Evolutionary conservation across 345 rosid species (phyloP), one percentile per base, ranked within the genome.

Genomic region (Lumnitzera racemosa): DNA sequence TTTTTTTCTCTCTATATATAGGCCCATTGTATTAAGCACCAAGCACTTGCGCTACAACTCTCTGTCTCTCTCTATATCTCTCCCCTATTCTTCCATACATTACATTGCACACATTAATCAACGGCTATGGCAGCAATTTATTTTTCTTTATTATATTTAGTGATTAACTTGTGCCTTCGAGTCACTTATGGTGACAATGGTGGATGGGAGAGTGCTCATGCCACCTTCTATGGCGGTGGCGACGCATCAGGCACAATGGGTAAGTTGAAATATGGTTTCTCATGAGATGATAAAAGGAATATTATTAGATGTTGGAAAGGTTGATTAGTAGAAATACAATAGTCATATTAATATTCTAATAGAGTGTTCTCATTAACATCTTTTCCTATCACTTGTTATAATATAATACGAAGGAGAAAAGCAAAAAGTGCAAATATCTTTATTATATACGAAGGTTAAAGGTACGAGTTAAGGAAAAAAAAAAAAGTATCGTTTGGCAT

Each of bases 231-330:
- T 60, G 95, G 95, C 6, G 95, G 91, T 2, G 88, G 82, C 0
- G 95, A 87, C 41, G 95, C 95, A 25, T 78, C 91, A 31, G 89
- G 91, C 76, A 87, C 95, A 49, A 87, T 87, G 91, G 91, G 95
- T 85, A 67, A 10, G 84, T 75, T 49, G 23, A 12, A 11, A 31
- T 8, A 0, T 2, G 48, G 14, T 46, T 23, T 15, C 0, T 14
- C 51, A 2, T 2, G 23, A 43, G n/a, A 47, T 23, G 4, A 13
- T 27, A 2, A 27, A 27, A 27, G 5, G 5, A 27, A 27, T 27
- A 27, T 27, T 5, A 20, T 36, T 9, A 36, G 1, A 36, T 36
- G 43, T 36, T 9, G 10, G 11, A 36, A 36, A 36, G 7, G 7
- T 36, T 9, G 7, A 36, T 36, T 36, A 4, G 10, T 36, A 36